Conservation (phyloP, 805 yeast species). For the Helenozyma baotianmanensis region DNA sequence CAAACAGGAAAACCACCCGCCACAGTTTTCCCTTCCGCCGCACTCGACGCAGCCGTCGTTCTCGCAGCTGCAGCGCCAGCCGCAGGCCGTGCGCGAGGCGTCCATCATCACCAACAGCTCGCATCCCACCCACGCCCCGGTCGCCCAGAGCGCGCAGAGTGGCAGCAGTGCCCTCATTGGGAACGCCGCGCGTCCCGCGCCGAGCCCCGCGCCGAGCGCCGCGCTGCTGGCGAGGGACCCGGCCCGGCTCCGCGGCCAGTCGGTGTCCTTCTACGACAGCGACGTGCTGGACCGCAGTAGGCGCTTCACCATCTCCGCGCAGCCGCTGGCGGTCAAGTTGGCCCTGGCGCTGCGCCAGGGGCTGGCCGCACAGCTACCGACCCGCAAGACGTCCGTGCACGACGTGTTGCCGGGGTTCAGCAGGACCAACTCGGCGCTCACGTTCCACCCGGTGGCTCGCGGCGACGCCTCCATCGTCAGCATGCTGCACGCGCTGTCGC, state of each 20-base stretch:
- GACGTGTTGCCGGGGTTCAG: slow-evolving; percentile 5
- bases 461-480: background rate
- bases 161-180: no score
- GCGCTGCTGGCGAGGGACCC: no score
- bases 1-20: no score
- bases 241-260: slow-evolving; percentile 7
- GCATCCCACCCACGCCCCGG: no score
- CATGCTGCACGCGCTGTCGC: slow-evolving; percentile 1
- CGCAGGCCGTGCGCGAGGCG: no score
- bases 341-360: slow-evolving; percentile 8
- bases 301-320: slow-evolving; percentile 41
- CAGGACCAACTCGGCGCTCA: slow-evolving; percentile 9
- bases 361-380: slow-evolving; percentile 6
- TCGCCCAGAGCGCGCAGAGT: no score
- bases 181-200: no score
- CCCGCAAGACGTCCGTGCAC: slow-evolving; percentile 8
- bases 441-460: slow-evolving; percentile 3
- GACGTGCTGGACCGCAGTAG: slow-evolving; percentile 33
- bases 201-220: no score
- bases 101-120: no score
- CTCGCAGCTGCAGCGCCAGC: no score
- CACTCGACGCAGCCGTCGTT: no score
- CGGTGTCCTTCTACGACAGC: slow-evolving; percentile 34
- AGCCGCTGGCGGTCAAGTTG: slow-evolving; percentile 33
- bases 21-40: no score